Evolutionary conservation across 1,284 basidiomycete species (phyloP), one percentile per base, ranked within the genome.

Genomic region (Sanghuangporus weigelae): DNA sequence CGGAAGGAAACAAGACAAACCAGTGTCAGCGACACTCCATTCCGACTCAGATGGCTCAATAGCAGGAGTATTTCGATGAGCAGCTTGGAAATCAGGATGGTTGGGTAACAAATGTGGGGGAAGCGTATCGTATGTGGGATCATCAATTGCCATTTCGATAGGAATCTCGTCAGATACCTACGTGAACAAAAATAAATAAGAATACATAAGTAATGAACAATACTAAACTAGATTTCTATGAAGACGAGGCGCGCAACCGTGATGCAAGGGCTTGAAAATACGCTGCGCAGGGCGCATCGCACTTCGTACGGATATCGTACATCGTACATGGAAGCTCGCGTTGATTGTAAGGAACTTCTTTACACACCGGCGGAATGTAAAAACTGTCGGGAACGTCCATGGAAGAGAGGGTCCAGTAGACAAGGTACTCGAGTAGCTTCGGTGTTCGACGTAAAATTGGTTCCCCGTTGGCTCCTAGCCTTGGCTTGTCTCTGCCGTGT

Each of bases 121-220:
- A n/a, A 42, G n/a, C 1, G 38, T 23, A 39, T 21, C 59, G 50
- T 44, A 39, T 58, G 19, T 16, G 39, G 48, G 26, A n/a, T 59
- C 57, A 51, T 59, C 49, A 59, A 61, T 21, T 31, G 54, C 53
- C 56, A 46, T 51, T 57, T 60, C 51, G 35, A 57, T 42, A 44
- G 60, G 38, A 65, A 80, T 70, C 62, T 79, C 76, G 72, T 83
- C 81, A 59, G 78, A 75, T 51, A 82, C 77, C 81, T 84, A 78
- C 75, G 71, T 71, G 65, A 64, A 64, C 51, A 64, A 62, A 68
- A 62, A 56, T 8, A 26, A 68, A 60, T 14, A 23, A 21, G 19
- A 19, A 60, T 4, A 59, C 4, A 63, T 59, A 65, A 55, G 63
- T 66, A 63, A 64, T 39, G 6, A 65, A 59, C 66, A 35, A 60